Conservation (phyloP, 495 filamentous ascomycete genomes). For the Neurospora intermedia region DNA sequence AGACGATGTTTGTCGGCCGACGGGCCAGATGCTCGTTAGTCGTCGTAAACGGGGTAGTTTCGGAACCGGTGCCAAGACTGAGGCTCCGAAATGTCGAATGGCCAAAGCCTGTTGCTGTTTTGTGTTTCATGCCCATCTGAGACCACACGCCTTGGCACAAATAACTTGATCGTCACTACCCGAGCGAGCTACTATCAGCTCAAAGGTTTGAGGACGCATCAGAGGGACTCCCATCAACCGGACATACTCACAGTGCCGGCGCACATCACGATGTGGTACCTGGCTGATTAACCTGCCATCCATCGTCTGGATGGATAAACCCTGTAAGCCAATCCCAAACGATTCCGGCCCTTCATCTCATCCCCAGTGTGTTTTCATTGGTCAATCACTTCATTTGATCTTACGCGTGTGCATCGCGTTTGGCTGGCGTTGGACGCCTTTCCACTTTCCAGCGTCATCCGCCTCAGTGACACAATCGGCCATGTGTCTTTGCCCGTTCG, state of each 20-base stretch:
- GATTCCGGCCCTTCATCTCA: not conserved
- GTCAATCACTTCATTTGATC: slow-evolving; percentile 10
- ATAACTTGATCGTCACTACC: not conserved
- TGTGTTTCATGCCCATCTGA: not conserved
- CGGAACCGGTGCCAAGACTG: not conserved
- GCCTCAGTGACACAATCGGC: not conserved
- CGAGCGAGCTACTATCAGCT: not conserved
- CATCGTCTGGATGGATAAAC: not conserved
- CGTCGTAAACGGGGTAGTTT: not conserved
- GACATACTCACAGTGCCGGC: not conserved
- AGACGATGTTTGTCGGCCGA: not conserved
- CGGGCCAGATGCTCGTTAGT: not conserved
- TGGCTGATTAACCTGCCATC: not conserved
- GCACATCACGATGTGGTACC: not conserved
- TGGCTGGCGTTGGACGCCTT: slow-evolving; percentile 14
- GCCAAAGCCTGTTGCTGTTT: not conserved
- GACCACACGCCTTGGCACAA: not conserved
- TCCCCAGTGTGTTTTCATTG: slow-evolving; percentile 2
- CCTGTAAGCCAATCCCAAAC: slow-evolving; percentile 1
- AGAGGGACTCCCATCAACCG: not conserved
- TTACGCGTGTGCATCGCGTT: slow-evolving; percentile 16
- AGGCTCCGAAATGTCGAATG: not conserved
- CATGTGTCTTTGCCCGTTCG: not conserved
- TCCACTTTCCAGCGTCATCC: not conserved
- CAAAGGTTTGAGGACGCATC: not conserved